Evolutionary conservation across 768 basidiomycete species (phyloP), one percentile per base, ranked within the genome.

Genomic region (Podaxis sp.): DNA sequence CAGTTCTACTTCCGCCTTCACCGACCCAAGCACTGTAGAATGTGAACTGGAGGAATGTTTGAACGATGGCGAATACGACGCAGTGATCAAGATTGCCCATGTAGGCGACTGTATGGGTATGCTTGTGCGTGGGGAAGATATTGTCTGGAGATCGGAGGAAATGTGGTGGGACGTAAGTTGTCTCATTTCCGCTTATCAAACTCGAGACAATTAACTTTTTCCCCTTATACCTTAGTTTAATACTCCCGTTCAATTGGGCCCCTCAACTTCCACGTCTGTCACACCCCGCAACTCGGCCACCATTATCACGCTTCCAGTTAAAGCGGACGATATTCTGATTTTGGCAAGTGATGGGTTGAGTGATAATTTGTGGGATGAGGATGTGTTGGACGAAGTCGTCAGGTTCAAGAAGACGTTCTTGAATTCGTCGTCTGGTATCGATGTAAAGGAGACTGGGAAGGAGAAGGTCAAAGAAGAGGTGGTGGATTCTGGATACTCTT

Each of bases 351-450:
- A 95, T 68, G 93, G 93, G 1, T 77, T 95, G 55, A 86, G 87
- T 65, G 93, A 95, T 73, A 95, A 95, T 69, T 76, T 95, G 24
- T 95, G 93, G 89, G 92, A 94, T 68, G 87, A 89, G 68, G 93
- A 95, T 64, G 85, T 95, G 17, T 74, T 95, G 15, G 93, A 95
- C 64, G 93, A 94, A 71, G 87, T 92, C 24, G 74, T 80, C 15
- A 78, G 87, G 40, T 87, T 90, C 73, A 80, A 81, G 28, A 63
- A 66, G 63, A 59, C 39, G 44, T 61, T 59, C 52, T 57, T 65
- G 40, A 53, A 39, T 12, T 61, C 52, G 17, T 17, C 55, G n/a
- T 19, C 44, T 33, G n/a, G 22, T 19, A 7, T 26, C 9, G 28
- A 33, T 22, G 17, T 22, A 15, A 52, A 4, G 26, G 40, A 44